Evolutionary conservation across 2,329 filamentous ascomycete species (phyloP).

Genomic region (Onygenales sp.): DNA sequence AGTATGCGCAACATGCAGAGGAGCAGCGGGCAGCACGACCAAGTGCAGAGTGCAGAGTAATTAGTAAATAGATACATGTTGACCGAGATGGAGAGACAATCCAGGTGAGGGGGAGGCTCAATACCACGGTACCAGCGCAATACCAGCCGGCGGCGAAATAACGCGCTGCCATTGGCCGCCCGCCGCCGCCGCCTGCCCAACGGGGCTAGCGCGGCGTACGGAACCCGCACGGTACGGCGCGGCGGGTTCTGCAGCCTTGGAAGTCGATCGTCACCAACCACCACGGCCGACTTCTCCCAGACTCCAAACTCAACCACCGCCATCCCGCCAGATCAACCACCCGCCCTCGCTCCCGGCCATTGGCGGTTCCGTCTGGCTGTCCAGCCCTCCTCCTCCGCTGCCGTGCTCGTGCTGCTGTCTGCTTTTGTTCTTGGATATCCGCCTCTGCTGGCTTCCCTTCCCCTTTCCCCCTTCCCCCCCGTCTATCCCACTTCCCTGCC

Average conservation of each 20-base stretch:
- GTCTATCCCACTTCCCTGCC: background rate
- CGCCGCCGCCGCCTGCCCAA: background rate
- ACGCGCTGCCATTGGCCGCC: background rate
- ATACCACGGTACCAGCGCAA: background rate
- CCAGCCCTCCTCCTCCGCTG: background rate
- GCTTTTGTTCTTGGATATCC: background rate
- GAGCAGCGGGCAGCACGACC: too few relatives aligned
- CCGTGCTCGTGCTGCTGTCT: background rate
- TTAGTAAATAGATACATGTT: too few relatives aligned
- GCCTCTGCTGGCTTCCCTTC: background rate
- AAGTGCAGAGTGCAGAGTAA: too few relatives aligned
- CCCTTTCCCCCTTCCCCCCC: background rate
- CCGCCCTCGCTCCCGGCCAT: background rate
- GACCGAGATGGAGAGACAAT: too few relatives aligned
- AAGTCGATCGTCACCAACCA: background rate
- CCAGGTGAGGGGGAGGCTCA: background rate
- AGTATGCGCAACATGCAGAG: too few relatives aligned
- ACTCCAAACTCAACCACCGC: background rate
- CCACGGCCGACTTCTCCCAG: background rate
- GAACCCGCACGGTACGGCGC: background rate
- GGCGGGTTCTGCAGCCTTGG: background rate
- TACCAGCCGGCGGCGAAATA: background rate
- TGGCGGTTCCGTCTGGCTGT: background rate
- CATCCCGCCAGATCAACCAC: background rate
- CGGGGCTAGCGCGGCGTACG: background rate